These are phyloP conservation scores for Dryas octopetala DNA, from an alignment of 306 rosid species.

Conservation along the genomic window DNA sequence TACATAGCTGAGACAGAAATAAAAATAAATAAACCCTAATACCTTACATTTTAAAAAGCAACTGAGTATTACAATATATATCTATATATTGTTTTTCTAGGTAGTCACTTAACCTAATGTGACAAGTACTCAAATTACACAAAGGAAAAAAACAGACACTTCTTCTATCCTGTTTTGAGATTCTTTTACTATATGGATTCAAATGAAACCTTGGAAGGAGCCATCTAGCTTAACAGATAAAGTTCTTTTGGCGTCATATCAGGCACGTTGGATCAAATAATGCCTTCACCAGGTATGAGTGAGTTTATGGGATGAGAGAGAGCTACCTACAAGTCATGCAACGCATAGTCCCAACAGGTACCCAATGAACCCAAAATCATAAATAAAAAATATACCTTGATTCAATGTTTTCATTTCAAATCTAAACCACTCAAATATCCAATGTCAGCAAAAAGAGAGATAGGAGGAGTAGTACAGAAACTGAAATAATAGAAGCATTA, in stretches of 20 bases:
- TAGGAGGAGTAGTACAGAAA: background rate
- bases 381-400: background rate
- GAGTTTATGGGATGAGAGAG: background rate
- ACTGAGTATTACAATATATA: background rate
- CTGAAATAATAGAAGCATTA: background rate
- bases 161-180: background rate
- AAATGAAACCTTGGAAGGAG: too few relatives aligned
- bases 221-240: too few relatives aligned
- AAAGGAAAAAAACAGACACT: background rate
- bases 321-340: background rate
- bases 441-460: background rate
- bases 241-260: background rate
- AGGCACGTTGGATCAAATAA: background rate
- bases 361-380: background rate
- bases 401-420: slow-evolving; percentile 5
- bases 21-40: slow-evolving; percentile 3
- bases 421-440: background rate
- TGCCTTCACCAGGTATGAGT: too few relatives aligned
- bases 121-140: background rate
- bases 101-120: background rate
- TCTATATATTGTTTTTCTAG: background rate
- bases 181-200: background rate
- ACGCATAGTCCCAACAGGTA: background rate
- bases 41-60: background rate
- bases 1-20: slow-evolving; percentile 14